phyloP scores from a whole-genome alignment of 2,329 filamentous ascomycete genomes.

The Apiospora marii region DNA sequence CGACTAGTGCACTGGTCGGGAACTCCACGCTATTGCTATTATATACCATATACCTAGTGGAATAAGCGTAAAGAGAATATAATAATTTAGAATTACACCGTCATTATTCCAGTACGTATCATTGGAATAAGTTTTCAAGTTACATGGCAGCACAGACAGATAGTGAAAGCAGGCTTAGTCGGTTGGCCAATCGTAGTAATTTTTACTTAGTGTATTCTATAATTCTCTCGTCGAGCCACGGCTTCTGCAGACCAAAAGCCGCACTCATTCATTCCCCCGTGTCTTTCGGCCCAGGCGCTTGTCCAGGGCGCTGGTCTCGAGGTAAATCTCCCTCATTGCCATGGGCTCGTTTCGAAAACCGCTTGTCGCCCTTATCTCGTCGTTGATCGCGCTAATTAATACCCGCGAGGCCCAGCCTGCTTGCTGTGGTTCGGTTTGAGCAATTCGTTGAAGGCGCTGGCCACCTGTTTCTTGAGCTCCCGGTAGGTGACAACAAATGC shows the following conservation, averaged over 20 bases:
- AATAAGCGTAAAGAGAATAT: too few relatives aligned
- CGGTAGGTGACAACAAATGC: conserved; percentile 89
- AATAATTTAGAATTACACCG: too few relatives aligned
- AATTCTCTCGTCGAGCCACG: not conserved
- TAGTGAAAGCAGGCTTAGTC: not conserved
- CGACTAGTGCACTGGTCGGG: too few relatives aligned
- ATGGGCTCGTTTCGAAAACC: not conserved
- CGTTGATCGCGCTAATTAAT: not conserved
- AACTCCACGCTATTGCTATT: too few relatives aligned
- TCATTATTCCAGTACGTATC: too few relatives aligned
- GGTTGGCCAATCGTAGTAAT: not conserved
- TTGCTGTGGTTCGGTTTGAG: conserved; percentile 48
- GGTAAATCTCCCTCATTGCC: not conserved
- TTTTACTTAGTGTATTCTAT: conserved; percentile 18
- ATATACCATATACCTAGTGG: too few relatives aligned
- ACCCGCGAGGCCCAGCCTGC: not conserved
- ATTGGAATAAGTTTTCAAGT: too few relatives aligned
- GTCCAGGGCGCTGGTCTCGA: not conserved
- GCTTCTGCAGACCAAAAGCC: not conserved
- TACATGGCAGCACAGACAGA: not conserved
- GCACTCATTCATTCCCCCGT: too few relatives aligned
- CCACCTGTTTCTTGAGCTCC: conserved; percentile 77
- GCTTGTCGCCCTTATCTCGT: not conserved
- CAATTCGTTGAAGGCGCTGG: conserved; percentile 65
- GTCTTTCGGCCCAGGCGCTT: too few relatives aligned